These are phyloP conservation scores for Pseudotsuga menziesii DNA, from an alignment of 75 land plant species.

Conservation along the genomic window DNA sequence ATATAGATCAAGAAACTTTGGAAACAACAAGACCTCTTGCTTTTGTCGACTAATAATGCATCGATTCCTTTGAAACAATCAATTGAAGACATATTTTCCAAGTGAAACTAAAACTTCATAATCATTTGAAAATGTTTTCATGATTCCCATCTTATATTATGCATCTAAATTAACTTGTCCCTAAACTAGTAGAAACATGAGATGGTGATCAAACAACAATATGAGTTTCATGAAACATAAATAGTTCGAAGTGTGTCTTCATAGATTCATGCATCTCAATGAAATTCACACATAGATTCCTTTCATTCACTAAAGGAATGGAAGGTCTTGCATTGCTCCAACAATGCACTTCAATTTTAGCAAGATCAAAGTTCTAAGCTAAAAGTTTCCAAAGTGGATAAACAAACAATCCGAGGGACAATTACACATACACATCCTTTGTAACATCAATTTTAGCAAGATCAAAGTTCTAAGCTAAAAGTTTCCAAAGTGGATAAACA, in stretches of 20 bases:
- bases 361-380: not conserved
- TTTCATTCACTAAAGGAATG: conserved; percentile 9
- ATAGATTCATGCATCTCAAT: conserved; percentile 39
- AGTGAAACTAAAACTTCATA: conserved; percentile 1
- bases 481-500: conserved; percentile 5
- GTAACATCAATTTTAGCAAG: not conserved
- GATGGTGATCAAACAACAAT: conserved; percentile 38
- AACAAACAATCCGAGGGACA: too few relatives aligned
- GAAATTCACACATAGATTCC: conserved; percentile 23
- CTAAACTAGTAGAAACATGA: not conserved
- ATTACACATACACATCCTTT: too few relatives aligned
- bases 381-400: conserved; percentile 9
- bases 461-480: not conserved
- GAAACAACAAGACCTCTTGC: not conserved
- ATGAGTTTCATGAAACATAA: conserved; percentile 30
- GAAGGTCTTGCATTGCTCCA: conserved; percentile 20
- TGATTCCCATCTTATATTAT: not conserved
- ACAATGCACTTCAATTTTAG: conserved; percentile 7
- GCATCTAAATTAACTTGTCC: not conserved
- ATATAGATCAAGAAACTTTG: too few relatives aligned
- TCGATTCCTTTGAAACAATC: conserved; percentile 9
- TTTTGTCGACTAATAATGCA: conserved; percentile 3
- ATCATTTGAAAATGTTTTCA: not conserved
- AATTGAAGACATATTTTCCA: conserved; percentile 14
- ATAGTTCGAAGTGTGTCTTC: conserved; percentile 20